Evolutionary conservation across 139 green algal genomes (phyloP), one percentile per base, ranked within the genome.

Genomic region (Yamagishiella unicocca): DNA sequence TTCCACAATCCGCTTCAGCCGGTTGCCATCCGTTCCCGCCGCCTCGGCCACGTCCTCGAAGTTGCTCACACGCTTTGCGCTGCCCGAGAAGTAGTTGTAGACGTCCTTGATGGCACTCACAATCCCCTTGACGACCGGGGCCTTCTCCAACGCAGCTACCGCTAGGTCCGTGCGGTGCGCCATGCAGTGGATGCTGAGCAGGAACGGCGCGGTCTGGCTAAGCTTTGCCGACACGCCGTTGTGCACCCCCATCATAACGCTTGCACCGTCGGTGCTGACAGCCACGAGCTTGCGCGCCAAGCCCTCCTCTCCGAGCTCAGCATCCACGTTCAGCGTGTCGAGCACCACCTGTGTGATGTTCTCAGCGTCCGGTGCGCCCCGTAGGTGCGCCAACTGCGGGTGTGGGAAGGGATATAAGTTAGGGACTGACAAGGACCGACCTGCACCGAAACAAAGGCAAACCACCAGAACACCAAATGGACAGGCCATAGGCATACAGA

Each of bases 81-180:
- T 78, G 70, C 4, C 9, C 24, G 33, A 12, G 70, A 53, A 46
- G 40, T 58, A 37, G 40, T 27, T 58, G 70, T 55, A 27, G 19
- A 46, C 70, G 3, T 22, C 4, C 22, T 46, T 3, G 6, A 78
- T 5, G 10, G 55, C 21, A 7, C 3, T 22, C 21, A 33, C 24
- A 24, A 78, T 55, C 70, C 24, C 7, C 40, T 46, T 2, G 40
- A 78, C 40, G 10, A 78, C 25, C 4, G 40, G 40, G 3, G 40
- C 25, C 24, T 17, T 35, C 24, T 55, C 38, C 38, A 78, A 40
- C 70, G 25, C 40, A 22, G 5, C 40, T 2, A 31, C 70, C 24
- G 70, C 70, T 24, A 78, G 70, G 70, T 78, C 25, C 33, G 38
- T 58, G 22, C 70, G 70, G 70, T 78, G 70, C 40, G 70, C 70